Evolutionary conservation across 768 basidiomycete species (phyloP).

Genomic region (Ramaria sp.): DNA sequence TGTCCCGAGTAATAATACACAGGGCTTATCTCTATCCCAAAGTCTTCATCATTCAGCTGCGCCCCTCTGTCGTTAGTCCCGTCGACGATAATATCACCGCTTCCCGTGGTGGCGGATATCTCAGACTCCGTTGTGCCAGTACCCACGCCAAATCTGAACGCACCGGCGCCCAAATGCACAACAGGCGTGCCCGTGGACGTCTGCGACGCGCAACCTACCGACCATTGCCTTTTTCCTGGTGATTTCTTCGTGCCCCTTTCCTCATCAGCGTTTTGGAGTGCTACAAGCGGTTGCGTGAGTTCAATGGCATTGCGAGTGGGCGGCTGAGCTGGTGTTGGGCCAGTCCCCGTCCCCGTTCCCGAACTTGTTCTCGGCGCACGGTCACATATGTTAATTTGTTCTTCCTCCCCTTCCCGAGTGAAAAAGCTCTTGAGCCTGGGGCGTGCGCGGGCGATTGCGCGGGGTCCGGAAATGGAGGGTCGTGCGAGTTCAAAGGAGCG

Average conservation of each 20-base stretch:
- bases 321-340: constrained; percentile 6
- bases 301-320: neutral
- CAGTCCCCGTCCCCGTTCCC: neutral
- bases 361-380: neutral
- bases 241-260: neutral
- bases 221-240: neutral
- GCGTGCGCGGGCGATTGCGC: constrained; percentile 6
- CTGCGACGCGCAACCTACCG: neutral
- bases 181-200: neutral
- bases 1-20: constrained; percentile 23
- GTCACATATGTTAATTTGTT: neutral
- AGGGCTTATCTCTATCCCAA: constrained; percentile 29
- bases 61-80: neutral
- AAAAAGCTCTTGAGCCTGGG: constrained; percentile 2
- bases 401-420: neutral
- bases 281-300: neutral
- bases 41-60: neutral
- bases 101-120: no score
- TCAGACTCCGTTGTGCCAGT: neutral
- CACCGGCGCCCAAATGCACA: neutral
- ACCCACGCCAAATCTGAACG: neutral
- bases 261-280: neutral
- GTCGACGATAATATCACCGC: neutral
- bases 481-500: constrained; percentile 69
- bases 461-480: constrained; percentile 27